Evolutionary conservation across 306 rosid species (phyloP).

Genomic region (Lathyrus tuberosus): DNA sequence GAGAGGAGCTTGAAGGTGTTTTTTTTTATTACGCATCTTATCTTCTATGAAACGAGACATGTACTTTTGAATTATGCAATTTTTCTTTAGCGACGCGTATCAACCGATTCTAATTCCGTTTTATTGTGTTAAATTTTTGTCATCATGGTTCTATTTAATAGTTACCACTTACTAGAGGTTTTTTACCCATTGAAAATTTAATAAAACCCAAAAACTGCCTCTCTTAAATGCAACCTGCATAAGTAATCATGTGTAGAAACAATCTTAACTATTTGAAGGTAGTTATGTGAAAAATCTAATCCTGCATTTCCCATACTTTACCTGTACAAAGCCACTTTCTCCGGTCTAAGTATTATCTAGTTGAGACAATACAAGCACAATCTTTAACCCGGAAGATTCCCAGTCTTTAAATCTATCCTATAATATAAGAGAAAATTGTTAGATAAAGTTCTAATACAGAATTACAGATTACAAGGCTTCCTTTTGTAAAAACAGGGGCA

Average conservation of each 20-base stretch:
- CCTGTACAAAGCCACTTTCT: too few species aligned
- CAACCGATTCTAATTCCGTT: not conserved
- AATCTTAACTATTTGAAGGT: not conserved
- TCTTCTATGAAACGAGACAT: not conserved
- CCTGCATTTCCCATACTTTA: slow-evolving; percentile 8
- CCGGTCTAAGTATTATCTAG: too few species aligned
- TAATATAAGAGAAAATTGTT: too few species aligned
- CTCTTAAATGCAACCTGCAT: slow-evolving; percentile 82
- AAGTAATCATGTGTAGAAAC: slow-evolving; percentile 24
- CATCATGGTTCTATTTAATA: slow-evolving; percentile 15
- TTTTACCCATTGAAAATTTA: not conserved
- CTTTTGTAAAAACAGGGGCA: too few species aligned
- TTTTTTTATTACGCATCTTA: not conserved
- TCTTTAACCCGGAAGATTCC: too few species aligned
- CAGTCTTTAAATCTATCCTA: too few species aligned
- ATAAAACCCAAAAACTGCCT: slow-evolving; percentile 27
- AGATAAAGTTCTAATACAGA: too few species aligned
- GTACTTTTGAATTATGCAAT: not conserved
- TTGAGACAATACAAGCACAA: too few species aligned
- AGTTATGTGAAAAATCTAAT: slow-evolving; percentile 31
- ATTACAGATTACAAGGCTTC: too few species aligned
- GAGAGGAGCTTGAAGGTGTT: not conserved
- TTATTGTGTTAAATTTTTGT: slow-evolving; percentile 2
- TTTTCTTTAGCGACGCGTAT: not conserved
- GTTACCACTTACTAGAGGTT: slow-evolving; percentile 3